phyloP scores from a whole-genome alignment of 306 rosid species.

The Parietaria judaica region DNA sequence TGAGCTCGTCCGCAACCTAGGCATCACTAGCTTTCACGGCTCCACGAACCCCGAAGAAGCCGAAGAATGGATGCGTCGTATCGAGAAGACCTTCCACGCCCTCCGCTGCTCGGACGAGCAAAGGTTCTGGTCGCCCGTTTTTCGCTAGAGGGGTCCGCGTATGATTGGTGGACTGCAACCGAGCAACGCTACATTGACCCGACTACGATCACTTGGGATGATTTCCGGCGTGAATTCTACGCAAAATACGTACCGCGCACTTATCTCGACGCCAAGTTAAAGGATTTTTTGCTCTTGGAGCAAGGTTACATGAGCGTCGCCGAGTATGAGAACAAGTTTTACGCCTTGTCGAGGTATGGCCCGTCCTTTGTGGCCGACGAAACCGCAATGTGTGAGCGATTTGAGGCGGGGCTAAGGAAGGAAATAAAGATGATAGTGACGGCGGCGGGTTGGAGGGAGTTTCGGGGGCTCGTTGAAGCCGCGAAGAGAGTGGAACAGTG shows the following conservation, averaged over 20 bases:
- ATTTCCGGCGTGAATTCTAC: neutral
- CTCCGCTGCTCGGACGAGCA: neutral
- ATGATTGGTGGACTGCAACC: neutral
- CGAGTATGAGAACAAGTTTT: slow-evolving; percentile 1
- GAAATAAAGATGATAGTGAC: slow-evolving; percentile 8
- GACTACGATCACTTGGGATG: slow-evolving; percentile 1
- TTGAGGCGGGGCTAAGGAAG: slow-evolving; percentile 10
- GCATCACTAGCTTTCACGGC: neutral
- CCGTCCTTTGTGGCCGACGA: slow-evolving; percentile 1
- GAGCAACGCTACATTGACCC: neutral
- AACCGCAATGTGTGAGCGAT: neutral
- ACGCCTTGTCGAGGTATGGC: neutral
- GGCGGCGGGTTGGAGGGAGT: slow-evolving; percentile 10
- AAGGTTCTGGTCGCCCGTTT: neutral
- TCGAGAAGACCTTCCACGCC: neutral
- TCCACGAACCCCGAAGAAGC: slow-evolving; percentile 1
- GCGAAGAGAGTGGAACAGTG: slow-evolving; percentile 9
- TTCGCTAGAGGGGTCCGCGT: neutral
- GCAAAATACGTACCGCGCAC: neutral
- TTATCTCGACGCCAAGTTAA: slow-evolving; percentile 2
- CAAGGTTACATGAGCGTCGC: slow-evolving; percentile 5
- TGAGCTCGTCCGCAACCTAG: neutral
- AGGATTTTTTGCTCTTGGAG: neutral
- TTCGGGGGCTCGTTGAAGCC: slow-evolving; percentile 6
- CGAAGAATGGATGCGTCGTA: neutral